Conservation (phyloP, 2,329 filamentous ascomycete genomes). For the Ophiostoma sp. region DNA sequence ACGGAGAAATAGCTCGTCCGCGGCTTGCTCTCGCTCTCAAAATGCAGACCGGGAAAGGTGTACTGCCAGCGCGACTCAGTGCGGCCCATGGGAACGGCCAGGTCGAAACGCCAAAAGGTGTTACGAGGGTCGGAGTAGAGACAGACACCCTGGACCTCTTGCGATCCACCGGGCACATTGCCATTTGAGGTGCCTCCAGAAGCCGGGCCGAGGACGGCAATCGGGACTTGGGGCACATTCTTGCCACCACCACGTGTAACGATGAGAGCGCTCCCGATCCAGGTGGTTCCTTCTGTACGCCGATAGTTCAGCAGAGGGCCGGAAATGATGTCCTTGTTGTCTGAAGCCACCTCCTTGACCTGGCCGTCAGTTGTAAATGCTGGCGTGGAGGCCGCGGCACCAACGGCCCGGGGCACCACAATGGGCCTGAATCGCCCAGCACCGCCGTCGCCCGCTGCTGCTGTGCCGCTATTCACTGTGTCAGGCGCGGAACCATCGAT, state of each 20-base stretch:
- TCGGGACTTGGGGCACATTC: slow-evolving; percentile 53
- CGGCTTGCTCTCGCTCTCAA: slow-evolving; percentile 48
- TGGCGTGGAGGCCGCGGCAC: slow-evolving; percentile 5
- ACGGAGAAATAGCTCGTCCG: slow-evolving; percentile 72
- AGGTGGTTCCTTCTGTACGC: slow-evolving; percentile 61
- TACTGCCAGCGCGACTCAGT: slow-evolving; percentile 76
- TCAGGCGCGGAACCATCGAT: slow-evolving; percentile 31
- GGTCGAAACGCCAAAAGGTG: slow-evolving; percentile 91
- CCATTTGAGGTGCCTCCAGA: slow-evolving; percentile 29
- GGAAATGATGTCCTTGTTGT: slow-evolving; percentile 58
- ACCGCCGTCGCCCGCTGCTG: background rate
- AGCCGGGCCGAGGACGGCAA: slow-evolving; percentile 47
- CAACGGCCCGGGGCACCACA: slow-evolving; percentile 19
- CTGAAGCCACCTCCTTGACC: slow-evolving; percentile 28
- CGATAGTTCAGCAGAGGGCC: slow-evolving; percentile 75
- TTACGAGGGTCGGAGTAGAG: slow-evolving; percentile 60
- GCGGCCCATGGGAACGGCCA: slow-evolving; percentile 68
- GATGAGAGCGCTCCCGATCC: slow-evolving; percentile 81
- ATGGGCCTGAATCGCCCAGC: slow-evolving; percentile 23
- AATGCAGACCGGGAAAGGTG: slow-evolving; percentile 58
- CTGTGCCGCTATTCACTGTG: background rate
- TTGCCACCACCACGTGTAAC: slow-evolving; percentile 69
- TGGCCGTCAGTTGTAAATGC: slow-evolving; percentile 6
- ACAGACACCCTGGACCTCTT: slow-evolving; percentile 49
- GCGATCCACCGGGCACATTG: slow-evolving; percentile 13